A percentile compares a stretch with the other conserved stretches of the same genome.
Conservation (phyloP, 768 basidiomycete genomes). For the Russula vinacea region DNA sequence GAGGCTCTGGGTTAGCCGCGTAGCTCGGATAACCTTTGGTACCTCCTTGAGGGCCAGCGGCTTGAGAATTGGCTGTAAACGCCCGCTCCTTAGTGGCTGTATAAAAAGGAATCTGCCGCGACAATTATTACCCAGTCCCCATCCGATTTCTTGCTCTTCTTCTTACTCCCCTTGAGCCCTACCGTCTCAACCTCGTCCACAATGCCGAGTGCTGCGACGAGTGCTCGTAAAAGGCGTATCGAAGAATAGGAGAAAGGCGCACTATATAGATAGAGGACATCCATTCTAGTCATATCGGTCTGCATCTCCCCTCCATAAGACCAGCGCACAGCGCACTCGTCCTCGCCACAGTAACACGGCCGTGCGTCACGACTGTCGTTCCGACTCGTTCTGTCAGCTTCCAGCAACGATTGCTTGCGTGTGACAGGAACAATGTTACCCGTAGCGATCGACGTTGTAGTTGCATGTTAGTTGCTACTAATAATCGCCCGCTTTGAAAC, state of each 20-base stretch:
- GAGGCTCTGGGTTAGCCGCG: slow-evolving; percentile 81
- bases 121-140: slow-evolving; percentile 81
- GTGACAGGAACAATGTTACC: slow-evolving; percentile 49
- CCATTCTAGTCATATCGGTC: slow-evolving; percentile 91
- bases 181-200: slow-evolving; percentile 81
- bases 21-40: slow-evolving; percentile 87
- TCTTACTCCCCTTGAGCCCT: slow-evolving; percentile 82
- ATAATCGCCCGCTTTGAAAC: slow-evolving; percentile 98
- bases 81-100: slow-evolving; percentile 3
- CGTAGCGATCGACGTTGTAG: slow-evolving; percentile 99
- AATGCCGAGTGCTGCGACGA: slow-evolving; percentile 77
- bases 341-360: slow-evolving; percentile 90
- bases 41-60: slow-evolving; percentile 76
- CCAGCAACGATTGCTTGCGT: not conserved
- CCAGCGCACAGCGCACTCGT: slow-evolving; percentile 93
- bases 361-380: slow-evolving; percentile 82
- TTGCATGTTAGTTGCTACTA: slow-evolving; percentile 91
- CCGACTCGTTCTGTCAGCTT: not conserved
- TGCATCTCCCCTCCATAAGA: slow-evolving; percentile 95
- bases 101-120: not conserved
- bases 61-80: slow-evolving; percentile 65
- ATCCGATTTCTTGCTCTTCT: slow-evolving; percentile 88
- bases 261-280: slow-evolving; percentile 94
- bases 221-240: slow-evolving; percentile 8
- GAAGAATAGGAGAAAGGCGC: slow-evolving; percentile 15